Evolutionary conservation across 2,329 filamentous ascomycete genomes (phyloP).

Genomic region (Seiridium unicorne): DNA sequence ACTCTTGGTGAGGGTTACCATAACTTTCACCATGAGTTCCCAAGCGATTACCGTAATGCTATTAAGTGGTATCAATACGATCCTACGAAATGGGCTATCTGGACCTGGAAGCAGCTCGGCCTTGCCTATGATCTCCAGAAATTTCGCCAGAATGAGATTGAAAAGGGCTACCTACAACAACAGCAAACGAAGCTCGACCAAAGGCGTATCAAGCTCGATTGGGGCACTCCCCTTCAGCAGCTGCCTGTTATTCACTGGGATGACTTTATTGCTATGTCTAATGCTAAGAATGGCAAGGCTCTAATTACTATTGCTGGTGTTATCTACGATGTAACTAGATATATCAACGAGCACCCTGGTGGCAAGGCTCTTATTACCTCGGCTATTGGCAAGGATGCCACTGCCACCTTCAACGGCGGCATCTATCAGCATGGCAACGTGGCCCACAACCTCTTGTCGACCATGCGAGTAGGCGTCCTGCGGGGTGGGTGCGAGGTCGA

Average conservation of each 20-base stretch:
- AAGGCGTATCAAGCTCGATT: conserved; percentile 58
- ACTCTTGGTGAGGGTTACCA: conserved; percentile 89
- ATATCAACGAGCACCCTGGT: conserved; percentile 64
- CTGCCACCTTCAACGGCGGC: conserved; percentile 67
- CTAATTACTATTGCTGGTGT: conserved; percentile 60
- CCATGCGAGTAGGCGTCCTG: conserved; percentile 63
- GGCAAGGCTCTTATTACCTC: conserved; percentile 62
- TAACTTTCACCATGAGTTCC: conserved; percentile 96
- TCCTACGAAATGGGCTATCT: conserved; percentile 70
- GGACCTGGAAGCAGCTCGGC: conserved; percentile 74
- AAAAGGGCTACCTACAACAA: conserved; percentile 65
- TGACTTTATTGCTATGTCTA: conserved; percentile 60
- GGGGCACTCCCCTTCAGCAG: conserved; percentile 52
- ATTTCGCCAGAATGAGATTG: conserved; percentile 85
- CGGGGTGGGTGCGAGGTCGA: conserved; percentile 63
- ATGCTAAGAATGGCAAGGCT: conserved; percentile 46
- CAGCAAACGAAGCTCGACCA: conserved; percentile 65
- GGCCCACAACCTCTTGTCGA: conserved; percentile 62
- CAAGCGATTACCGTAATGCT: conserved; percentile 88
- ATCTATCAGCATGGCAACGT: conserved; percentile 65
- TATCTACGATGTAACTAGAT: conserved; percentile 60
- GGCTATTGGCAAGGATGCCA: conserved; percentile 62
- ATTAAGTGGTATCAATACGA: conserved; percentile 92
- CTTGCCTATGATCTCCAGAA: conserved; percentile 86
- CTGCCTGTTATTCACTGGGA: conserved; percentile 64